Base-by-base conservation (phyloP, 2,329 filamentous ascomycete genomes). In the Colletotrichum camelliae region DNA sequence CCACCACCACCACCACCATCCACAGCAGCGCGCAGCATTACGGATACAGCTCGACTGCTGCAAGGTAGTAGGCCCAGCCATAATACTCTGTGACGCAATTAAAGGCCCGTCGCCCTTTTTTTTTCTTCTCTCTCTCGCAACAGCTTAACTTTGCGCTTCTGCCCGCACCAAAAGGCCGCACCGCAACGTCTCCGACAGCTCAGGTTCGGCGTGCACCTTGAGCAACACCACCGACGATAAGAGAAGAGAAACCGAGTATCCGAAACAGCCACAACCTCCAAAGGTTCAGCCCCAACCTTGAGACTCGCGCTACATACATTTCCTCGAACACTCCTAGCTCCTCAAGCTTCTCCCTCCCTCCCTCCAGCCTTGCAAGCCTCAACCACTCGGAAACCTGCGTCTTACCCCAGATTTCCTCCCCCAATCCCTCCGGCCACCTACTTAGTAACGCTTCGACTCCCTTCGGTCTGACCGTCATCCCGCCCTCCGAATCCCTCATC, bases 41-140 rank as follows among this genome's bases (percentile, higher is more conserved):
- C 43, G 43, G 43, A 48, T 48, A 48, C 43, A 48, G 43, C 43
- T 52, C 43, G 21, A 52, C 43, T 52, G 43, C 43, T 52, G 43
- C 43, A 33, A 60, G 57, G 57, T 64, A 64, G 33, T 52, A 16
- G 29, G 70, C 35, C 68, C 62, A 72, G 65, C 62, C 27, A 60
- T 31, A 29, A 67, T 43, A 43, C 39, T 55, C 70, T 67, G 74
- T 76, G 74, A 76, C 74, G 74, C 74, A 76, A 76, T 76, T 60
- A 69, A 66, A 74, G 70, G 43, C 74, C 73, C 65, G 64, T 69
- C 43, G 70, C 64, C 65, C 29, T 65, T 72, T 69, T 64, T 67
- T 21, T 7, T 6, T 18, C 24, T 5, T 27, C 24, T 21, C 43
- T 52, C 43, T 52, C 43, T 65, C 70, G 21, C 57, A 58, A 15